Evolutionary conservation across 441 rosid species (phyloP), one percentile per base, ranked within the genome.

Genomic region (Gossypium davidsonii): DNA sequence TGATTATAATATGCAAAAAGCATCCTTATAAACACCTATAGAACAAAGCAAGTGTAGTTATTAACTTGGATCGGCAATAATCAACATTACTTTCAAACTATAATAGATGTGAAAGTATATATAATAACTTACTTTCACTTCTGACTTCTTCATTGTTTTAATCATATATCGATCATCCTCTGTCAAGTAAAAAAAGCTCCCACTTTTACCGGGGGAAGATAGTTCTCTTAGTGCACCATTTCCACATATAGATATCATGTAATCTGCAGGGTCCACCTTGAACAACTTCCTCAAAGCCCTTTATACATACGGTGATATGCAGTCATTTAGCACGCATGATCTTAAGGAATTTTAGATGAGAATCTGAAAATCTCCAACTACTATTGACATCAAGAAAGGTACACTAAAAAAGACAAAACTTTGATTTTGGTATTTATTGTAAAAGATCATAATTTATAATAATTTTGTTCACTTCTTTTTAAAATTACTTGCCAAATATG

Each of bases 121-220:
- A n/a, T n/a, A n/a, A n/a, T 0, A 57, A 67, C 87, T 78, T 46
- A 84, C 94, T 79, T 89, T 89, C 10, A 85, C 88, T 83, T 89
- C 94, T 1, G 90, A 75, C 48, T 89, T 89, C 78, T 88, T 90
- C 78, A 89, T 79, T 12, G 94, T 89, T 78, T 84, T 84, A 3
- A 84, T 84, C 85, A 84, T 84, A 69, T 82, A 84, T 37, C 82
- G 79, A 58, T 84, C 88, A 28, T 84, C 88, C 23, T 77, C 76
- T n/a, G 88, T 84, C 62, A 84, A 71, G 76, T 84, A 84, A 81
- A 90, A 90, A 78, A 88, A 90, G 76, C 94, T 90, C 31, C 94
- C 94, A 73, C 94, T 90, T 86, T 90, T 90, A 70, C 94, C 94
- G 6, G 94, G 94, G n/a, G 94, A 90, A 17, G 94, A 90, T 67